Conservation (phyloP, 495 filamentous ascomycete genomes). For the Pyrenula massariospora region DNA sequence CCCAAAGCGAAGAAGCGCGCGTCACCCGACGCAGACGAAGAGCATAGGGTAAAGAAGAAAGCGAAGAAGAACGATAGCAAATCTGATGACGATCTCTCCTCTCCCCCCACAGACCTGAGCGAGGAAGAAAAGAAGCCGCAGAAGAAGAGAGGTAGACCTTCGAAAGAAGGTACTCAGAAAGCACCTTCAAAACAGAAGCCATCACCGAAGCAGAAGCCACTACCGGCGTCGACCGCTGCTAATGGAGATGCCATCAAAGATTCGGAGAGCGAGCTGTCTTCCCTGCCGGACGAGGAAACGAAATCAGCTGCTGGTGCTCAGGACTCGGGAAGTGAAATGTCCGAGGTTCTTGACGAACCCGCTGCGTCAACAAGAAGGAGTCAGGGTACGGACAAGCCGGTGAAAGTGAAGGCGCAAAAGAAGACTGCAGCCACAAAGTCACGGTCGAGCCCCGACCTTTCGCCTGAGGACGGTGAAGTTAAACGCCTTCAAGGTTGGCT, state of each 20-base stretch:
- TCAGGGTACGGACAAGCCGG: constrained; percentile 12
- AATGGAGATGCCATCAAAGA: constrained; percentile 11
- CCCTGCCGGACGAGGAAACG: constrained; percentile 15
- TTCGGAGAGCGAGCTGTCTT: constrained; percentile 10
- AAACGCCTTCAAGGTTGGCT: constrained; percentile 85
- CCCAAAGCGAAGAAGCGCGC: constrained; percentile 15
- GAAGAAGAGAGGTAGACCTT: constrained; percentile 6
- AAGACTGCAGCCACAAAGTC: constrained; percentile 27
- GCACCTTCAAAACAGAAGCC: constrained; percentile 13
- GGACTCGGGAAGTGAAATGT: constrained; percentile 70
- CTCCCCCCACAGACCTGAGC: constrained; percentile 1
- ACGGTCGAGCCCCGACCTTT: constrained; percentile 29
- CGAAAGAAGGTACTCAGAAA: constrained; percentile 11
- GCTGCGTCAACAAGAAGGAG: constrained; percentile 35
- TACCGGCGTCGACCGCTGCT: constrained; percentile 9
- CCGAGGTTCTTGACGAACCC: constrained; percentile 60
- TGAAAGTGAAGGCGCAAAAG: constrained; percentile 8
- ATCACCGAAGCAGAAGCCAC: constrained; percentile 15
- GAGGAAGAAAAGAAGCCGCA: constrained; percentile 12
- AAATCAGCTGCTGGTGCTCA: constrained; percentile 20
- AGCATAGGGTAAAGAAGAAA: background rate
- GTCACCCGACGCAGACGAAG: constrained; percentile 14
- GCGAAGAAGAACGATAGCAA: background rate
- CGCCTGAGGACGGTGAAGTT: constrained; percentile 67
- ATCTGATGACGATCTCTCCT: constrained; percentile 13